phyloP scores from a whole-genome alignment of 139 green algal genomes.

The Chloropicon primus region DNA sequence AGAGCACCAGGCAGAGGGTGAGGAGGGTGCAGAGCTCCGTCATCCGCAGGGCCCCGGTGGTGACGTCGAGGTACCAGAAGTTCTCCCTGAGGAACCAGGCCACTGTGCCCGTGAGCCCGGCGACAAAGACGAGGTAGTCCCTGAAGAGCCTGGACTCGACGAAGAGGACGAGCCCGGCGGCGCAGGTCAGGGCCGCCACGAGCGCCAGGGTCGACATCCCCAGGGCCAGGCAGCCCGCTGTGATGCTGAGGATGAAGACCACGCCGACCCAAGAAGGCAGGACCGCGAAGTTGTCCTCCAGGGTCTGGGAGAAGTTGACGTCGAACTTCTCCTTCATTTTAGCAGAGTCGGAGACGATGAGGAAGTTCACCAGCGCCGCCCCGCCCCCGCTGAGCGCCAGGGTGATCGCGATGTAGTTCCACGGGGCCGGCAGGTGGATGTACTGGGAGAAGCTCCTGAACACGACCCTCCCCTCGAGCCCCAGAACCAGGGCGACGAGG shows the following conservation, averaged over 20 bases:
- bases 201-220: slow-evolving; percentile 64
- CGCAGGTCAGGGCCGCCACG: slow-evolving; percentile 18
- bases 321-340: slow-evolving; percentile 39
- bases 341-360: neutral
- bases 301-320: no score
- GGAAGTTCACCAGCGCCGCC: slow-evolving; percentile 23
- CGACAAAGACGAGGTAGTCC: slow-evolving; percentile 69
- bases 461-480: slow-evolving; percentile 75
- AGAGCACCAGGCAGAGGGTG: slow-evolving; percentile 43
- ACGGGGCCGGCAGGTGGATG: slow-evolving; percentile 71
- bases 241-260: slow-evolving; percentile 24
- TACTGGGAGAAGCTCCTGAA: slow-evolving; percentile 82
- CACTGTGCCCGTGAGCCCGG: slow-evolving; percentile 19
- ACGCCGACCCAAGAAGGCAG: neutral
- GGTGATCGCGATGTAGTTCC: slow-evolving; percentile 73
- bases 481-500: slow-evolving; percentile 10
- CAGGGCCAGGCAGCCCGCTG: slow-evolving; percentile 37
- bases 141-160: slow-evolving; percentile 48
- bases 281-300: no score
- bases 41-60: slow-evolving; percentile 43
- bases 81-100: slow-evolving; percentile 59
- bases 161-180: slow-evolving; percentile 66
- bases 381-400: slow-evolving; percentile 51
- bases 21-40: slow-evolving; percentile 51
- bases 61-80: slow-evolving; percentile 79